Evolutionary conservation across 2,329 filamentous ascomycete species (phyloP).

Genomic region (Aspergillus versicolor): DNA sequence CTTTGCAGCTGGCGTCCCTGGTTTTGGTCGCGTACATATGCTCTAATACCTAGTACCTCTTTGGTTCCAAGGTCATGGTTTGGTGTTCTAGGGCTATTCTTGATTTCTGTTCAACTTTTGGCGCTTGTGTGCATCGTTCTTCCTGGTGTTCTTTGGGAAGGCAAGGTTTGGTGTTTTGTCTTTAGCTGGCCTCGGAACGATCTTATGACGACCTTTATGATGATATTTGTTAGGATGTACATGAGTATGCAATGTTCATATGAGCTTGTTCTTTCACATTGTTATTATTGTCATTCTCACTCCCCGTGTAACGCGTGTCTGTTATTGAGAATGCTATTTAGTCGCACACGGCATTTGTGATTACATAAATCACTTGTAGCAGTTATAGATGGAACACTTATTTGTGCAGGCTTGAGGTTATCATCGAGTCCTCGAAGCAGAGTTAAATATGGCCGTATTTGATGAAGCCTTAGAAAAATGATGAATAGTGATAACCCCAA

Average conservation of each 20-base stretch:
- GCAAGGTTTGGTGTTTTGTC: slow-evolving; percentile 25
- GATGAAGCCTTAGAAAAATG: background rate
- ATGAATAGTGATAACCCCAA: background rate
- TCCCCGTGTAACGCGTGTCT: slow-evolving; percentile 16
- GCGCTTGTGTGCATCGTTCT: slow-evolving; percentile 16
- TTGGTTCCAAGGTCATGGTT: background rate
- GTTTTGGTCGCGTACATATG: slow-evolving; percentile 1
- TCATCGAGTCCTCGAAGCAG: background rate
- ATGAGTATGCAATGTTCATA: slow-evolving; percentile 38
- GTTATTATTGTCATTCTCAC: slow-evolving; percentile 13
- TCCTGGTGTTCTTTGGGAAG: slow-evolving; percentile 29
- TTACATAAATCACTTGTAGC: background rate
- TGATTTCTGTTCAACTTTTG: slow-evolving; percentile 11
- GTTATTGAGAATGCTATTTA: slow-evolving; percentile 16
- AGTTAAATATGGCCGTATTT: background rate
- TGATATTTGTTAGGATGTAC: slow-evolving; percentile 39
- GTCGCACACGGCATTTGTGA: background rate
- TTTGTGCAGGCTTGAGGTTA: background rate
- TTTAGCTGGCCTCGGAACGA: slow-evolving; percentile 30
- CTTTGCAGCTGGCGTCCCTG: background rate
- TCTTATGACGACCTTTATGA: slow-evolving; percentile 39
- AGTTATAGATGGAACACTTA: background rate
- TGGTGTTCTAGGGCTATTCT: slow-evolving; percentile 4
- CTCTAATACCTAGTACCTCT: background rate
- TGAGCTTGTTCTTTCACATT: slow-evolving; percentile 26